These are phyloP conservation scores for Candolleomyces aberdarensis DNA, from an alignment of 768 basidiomycete genomes.

Conservation along the genomic window DNA sequence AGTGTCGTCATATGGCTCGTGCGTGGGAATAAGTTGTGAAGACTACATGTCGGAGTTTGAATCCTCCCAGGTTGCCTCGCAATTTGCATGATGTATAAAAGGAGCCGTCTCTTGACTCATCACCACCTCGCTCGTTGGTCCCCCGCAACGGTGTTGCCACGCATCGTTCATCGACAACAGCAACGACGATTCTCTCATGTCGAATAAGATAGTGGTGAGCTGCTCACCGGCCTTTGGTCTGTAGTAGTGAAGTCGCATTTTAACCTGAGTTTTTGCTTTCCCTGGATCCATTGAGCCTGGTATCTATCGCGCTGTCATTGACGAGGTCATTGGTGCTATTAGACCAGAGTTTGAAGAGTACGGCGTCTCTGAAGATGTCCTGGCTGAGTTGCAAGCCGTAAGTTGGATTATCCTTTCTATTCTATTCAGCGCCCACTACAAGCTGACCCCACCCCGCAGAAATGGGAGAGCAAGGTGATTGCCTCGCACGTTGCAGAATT, in stretches of 20 bases:
- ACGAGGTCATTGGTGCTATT: slow-evolving; percentile 88
- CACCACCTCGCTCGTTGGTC: slow-evolving; percentile 39
- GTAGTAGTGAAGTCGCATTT: slow-evolving; percentile 54
- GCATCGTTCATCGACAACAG: slow-evolving; percentile 26
- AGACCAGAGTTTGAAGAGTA: slow-evolving; percentile 96
- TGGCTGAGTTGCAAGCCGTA: slow-evolving; percentile 86
- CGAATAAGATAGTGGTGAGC: slow-evolving; percentile 99
- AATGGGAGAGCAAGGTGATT: slow-evolving; percentile 95
- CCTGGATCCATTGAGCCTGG: slow-evolving; percentile 64
- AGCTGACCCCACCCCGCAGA: slow-evolving; percentile 43
- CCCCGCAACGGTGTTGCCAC: slow-evolving; percentile 32
- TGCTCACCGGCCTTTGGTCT: slow-evolving; percentile 58
- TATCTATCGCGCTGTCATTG: slow-evolving; percentile 93
- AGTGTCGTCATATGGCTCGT: slow-evolving; percentile 27
- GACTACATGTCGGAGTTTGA: slow-evolving; percentile 43
- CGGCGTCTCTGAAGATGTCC: slow-evolving; percentile 88
- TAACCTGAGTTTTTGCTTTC: slow-evolving; percentile 41
- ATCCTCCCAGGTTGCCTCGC: slow-evolving; percentile 34
- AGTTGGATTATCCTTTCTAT: slow-evolving; percentile 33
- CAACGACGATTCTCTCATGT: slow-evolving; percentile 55
- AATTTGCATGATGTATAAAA: slow-evolving; percentile 51
- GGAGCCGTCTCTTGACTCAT: slow-evolving; percentile 35
- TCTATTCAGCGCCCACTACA: slow-evolving; percentile 7
- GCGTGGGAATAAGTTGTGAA: slow-evolving; percentile 34
- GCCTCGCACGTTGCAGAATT: slow-evolving; percentile 96